Evolutionary conservation across 495 filamentous ascomycete genomes (phyloP).

Genomic region (Pyrenula aspistea): DNA sequence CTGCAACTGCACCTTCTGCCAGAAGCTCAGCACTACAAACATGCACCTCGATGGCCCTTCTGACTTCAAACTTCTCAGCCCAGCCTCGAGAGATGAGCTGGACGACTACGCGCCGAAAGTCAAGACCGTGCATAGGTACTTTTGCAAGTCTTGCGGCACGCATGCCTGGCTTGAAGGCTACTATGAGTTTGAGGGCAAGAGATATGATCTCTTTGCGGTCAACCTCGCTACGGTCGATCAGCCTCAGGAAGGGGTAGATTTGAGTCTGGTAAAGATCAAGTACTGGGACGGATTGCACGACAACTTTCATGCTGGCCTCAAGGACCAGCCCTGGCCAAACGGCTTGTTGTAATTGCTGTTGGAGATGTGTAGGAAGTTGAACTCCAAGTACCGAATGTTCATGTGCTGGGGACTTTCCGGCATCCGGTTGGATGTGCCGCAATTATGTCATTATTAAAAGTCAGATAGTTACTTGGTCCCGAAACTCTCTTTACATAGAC

Average conservation of each 20-base stretch:
- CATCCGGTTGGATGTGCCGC: too few species aligned
- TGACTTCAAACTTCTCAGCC: neutral
- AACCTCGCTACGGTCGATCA: neutral
- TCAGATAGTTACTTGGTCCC: too few species aligned
- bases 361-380: too few species aligned
- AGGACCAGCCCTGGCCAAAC: neutral
- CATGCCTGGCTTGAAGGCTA: neutral
- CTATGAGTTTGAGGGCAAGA: neutral
- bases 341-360: neutral
- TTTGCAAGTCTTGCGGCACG: neutral
- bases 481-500: too few species aligned
- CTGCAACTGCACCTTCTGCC: neutral
- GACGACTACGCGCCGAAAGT: neutral
- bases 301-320: neutral
- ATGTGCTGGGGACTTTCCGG: too few species aligned
- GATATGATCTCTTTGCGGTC: neutral
- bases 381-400: too few species aligned
- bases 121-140: neutral
- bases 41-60: neutral
- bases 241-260: neutral
- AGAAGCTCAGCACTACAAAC: neutral
- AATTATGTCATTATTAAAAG: too few species aligned
- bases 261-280: neutral
- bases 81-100: neutral
- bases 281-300: neutral